Conservation (phyloP, 768 basidiomycete species). For the Dentipellis sp. region DNA sequence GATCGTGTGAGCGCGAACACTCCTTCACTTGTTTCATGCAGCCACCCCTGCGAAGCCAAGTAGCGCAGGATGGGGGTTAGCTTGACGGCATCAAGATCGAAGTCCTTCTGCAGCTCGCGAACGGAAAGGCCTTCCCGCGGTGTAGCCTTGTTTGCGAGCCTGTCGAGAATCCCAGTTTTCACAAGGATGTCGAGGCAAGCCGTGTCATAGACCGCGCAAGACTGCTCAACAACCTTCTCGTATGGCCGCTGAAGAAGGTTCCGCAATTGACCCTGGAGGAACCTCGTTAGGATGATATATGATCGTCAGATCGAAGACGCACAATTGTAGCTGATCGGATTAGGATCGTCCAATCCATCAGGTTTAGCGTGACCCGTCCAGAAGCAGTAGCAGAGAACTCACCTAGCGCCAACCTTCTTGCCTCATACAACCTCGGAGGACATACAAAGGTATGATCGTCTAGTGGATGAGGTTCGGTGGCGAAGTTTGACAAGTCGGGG, state of each 20-base stretch:
- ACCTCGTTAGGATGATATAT: background rate
- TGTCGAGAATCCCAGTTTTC: constrained; percentile 12
- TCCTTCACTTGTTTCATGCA: constrained; percentile 13
- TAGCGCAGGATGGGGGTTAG: constrained; percentile 13
- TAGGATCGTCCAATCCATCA: background rate
- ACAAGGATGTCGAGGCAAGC: constrained; percentile 13
- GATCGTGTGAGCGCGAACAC: constrained; percentile 15
- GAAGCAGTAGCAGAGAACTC: background rate
- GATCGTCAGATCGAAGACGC: background rate
- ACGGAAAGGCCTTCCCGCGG: constrained; percentile 7
- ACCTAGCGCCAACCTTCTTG: constrained; percentile 3
- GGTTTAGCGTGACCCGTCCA: background rate
- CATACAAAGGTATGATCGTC: constrained; percentile 3
- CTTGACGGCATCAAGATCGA: constrained; percentile 13
- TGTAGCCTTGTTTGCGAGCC: constrained; percentile 4
- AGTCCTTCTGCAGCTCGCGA: constrained; percentile 4
- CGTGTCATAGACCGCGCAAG: constrained; percentile 12
- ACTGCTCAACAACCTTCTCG: constrained; percentile 16
- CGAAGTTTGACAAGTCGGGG: constrained; percentile 2
- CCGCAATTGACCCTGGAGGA: constrained; percentile 12
- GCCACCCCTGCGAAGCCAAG: constrained; percentile 13
- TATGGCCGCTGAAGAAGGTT: constrained; percentile 13
- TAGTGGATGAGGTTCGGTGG: background rate
- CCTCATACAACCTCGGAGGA: constrained; percentile 1
- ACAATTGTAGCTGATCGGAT: constrained; percentile 2